Conservation (phyloP, 2,329 filamentous ascomycete species). For the Aspergillus floridensis region DNA sequence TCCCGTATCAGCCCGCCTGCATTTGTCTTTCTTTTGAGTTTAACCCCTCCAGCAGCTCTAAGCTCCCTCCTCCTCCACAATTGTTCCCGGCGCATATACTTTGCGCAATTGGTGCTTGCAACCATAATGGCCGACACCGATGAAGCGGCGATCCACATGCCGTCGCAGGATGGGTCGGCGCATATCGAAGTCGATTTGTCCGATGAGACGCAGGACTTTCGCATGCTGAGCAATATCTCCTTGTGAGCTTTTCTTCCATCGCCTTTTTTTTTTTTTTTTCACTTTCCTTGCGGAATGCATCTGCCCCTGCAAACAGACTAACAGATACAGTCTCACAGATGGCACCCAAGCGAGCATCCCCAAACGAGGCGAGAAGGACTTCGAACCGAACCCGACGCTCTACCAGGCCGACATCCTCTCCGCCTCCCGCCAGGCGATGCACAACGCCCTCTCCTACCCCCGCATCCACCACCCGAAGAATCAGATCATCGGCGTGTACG, state of each 20-base stretch:
- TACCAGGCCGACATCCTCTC: constrained; percentile 76
- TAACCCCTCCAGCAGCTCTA: neutral
- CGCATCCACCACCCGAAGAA: constrained; percentile 68
- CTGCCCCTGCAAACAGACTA: neutral
- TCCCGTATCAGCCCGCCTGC: constrained; percentile 6
- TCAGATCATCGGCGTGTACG: constrained; percentile 70
- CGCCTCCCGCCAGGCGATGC: constrained; percentile 81
- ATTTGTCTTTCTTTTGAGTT: neutral
- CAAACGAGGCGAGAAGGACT: constrained; percentile 94
- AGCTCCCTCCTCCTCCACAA: neutral
- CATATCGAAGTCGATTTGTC: constrained; percentile 62
- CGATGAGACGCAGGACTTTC: constrained; percentile 85
- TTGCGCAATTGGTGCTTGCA: neutral
- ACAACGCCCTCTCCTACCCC: constrained; percentile 76
- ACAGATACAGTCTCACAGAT: constrained; percentile 31
- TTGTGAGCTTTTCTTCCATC: constrained; percentile 35
- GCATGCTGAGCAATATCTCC: constrained; percentile 62
- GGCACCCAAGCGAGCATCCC: constrained; percentile 57
- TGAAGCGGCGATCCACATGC: constrained; percentile 40
- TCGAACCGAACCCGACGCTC: constrained; percentile 85
- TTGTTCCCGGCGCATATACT: neutral
- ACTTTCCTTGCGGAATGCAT: too few relatives aligned
- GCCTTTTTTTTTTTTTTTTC: too few relatives aligned
- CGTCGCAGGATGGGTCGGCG: constrained; percentile 29
- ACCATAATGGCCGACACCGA: constrained; percentile 45